Evolutionary conservation across 768 basidiomycete genomes (phyloP).

Genomic region (Solioccasus polychromus): DNA sequence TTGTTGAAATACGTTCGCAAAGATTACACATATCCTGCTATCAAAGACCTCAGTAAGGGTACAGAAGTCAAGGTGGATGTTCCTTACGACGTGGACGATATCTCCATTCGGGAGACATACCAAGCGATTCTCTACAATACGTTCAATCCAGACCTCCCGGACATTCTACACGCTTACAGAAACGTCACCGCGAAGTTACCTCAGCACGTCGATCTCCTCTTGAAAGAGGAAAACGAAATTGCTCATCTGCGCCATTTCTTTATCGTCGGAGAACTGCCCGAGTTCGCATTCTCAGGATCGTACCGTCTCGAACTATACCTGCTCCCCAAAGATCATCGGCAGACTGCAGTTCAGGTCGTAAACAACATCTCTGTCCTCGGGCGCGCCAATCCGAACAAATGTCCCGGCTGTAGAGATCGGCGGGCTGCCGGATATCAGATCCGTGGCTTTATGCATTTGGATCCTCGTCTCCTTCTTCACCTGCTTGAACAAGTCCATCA

Average conservation of each 20-base stretch:
- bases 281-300: constrained; percentile 19
- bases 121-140: constrained; percentile 3
- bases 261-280: constrained; percentile 6
- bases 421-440: constrained; percentile 8
- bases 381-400: constrained; percentile 4
- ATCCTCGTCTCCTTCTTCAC: constrained; percentile 12
- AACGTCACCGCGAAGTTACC: not conserved
- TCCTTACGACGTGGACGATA: constrained; percentile 5
- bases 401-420: constrained; percentile 11
- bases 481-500: constrained; percentile 1
- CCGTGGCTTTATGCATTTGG: constrained; percentile 16
- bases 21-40: constrained; percentile 22
- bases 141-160: not conserved
- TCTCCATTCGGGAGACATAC: constrained; percentile 4
- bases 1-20: not conserved
- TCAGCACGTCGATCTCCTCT: not conserved
- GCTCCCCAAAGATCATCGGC: not conserved
- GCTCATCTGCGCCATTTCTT: constrained; percentile 7
- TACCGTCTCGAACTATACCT: constrained; percentile 20
- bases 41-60: constrained; percentile 6
- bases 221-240: not conserved
- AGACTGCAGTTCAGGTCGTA: not conserved
- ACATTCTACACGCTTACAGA: not conserved
- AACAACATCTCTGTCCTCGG: constrained; percentile 16
- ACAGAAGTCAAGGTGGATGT: constrained; percentile 11